Evolutionary conservation across 2,329 filamentous ascomycete species (phyloP), one percentile per base, ranked within the genome.

Genomic region (Aspergillus sp.): DNA sequence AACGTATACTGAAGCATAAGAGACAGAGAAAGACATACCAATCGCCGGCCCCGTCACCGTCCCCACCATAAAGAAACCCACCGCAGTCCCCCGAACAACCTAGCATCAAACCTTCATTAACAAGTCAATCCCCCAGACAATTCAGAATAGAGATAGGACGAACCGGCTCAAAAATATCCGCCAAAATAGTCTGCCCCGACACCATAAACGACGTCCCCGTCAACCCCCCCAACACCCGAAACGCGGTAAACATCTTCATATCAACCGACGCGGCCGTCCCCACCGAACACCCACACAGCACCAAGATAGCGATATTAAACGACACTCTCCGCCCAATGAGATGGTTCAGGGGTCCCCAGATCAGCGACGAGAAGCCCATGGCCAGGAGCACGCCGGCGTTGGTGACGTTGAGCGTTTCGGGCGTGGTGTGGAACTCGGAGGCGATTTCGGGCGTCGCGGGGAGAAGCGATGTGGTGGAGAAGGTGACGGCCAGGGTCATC

Each of bases 1-100:
- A 32, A 3, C 12, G 18, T 4, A 11, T 29, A 11, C 6, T 18
- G 45, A 0, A 0, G 22, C 16, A 20, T 18, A 55, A 32, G 45
- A 14, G 11, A 20, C 2, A 12, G 24, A 45, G 18, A 20, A 31
- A 32, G 46, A 60, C 57, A 52, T 68, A 78, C 77, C 77, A 56
- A 80, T 67, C 12, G 78, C 77, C 57, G 78, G 77, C 0, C 79
- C 79, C 52, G 72, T 68, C 10, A 80, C 76, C 2, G 73, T 76
- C 6, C 78, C 78, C 36, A 72, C 69, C 69, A 80, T 75, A 56
- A 80, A 78, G 61, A 76, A 78, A 0, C 77, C 78, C 2, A 76
- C 73, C 4, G 78, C 78, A 2, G 75, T 79, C n/a, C 78, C 78
- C 47, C 76, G 58, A 61, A 80, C 75, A 32, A 69, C 65, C 71